Base-by-base conservation (phyloP, 495 filamentous ascomycete genomes). In the Bacidia gigantensis region DNA sequence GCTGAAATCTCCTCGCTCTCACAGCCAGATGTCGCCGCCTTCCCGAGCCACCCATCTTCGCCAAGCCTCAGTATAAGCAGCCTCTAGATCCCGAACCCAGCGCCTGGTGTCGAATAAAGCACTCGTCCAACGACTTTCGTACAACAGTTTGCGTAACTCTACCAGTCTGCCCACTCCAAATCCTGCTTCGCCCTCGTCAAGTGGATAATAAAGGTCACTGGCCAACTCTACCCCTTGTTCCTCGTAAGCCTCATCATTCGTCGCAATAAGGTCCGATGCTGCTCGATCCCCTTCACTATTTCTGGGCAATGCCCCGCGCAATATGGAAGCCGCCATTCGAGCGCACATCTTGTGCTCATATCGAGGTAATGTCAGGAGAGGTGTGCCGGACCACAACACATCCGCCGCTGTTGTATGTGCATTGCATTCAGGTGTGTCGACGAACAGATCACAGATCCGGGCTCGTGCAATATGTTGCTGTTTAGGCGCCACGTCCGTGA, bases 341-440 rank as follows among this genome's bases (percentile, higher is more conserved):
- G 87, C 93, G 67, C 93, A 97, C 92, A 99, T 99, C 70, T 99
- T 99, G 65, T 96, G 95, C 50, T 80, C 76, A 66, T 96, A 92
- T 26, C 90, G 78, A n/a, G 89, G 89, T n/a, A 89, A 73, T 0
- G 92, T 99, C 50, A 97, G 71, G 48, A 99, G 72, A 29, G 92
- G 92, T 3, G 93, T 99, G 49, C 87, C 89, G 43, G 84, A 89
- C 92, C 92, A 99, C 20, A 97, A 72, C 9, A 97, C 83, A 61
- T 99, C 92, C 3, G 92, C 94, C 7, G 92, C 90, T 0, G 92
- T 99, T 18, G 93, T 99, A 67, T 99, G 92, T 3, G 88, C 92
- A 64, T 97, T 97, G 69, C 92, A 99, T 68, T 99, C 92, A 2
- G 92, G 88, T 0, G 92, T 99, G 65, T 99, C 92, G 20, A 99